Base-by-base conservation (phyloP, 1,284 basidiomycete species). In the Irpex sp. region DNA sequence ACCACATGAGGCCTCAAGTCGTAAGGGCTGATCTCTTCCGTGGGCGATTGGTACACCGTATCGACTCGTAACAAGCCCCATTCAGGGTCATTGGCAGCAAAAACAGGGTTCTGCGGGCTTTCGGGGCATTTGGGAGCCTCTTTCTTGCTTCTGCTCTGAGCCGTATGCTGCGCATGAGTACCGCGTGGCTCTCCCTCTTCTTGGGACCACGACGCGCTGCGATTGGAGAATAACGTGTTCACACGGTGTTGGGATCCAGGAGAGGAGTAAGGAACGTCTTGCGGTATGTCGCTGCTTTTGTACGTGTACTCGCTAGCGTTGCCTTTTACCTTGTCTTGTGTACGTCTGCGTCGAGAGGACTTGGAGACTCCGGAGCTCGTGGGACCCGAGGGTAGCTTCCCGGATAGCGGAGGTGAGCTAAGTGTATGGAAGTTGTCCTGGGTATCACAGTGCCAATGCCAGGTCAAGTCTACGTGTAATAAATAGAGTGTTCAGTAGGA, bases 1-100 rank as follows among this genome's bases (percentile, higher is more conserved):
- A 49, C 45, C 45, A 49, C 45, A 49, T 49, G 45, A 49, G 45
- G 45, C 45, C 27, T 27, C 27, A 27, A 27, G 27, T 27, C 27
- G 27, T 27, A 27, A 27, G 27, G 27, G 27, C 27, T 27, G 27
- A 49, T 13, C 10, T 60, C 58, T 20, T 60, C 58, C 24, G 58
- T 60, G 13, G 58, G 58, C 59, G 72, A 10, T 49, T 70, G 18
- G 9, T 49, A 44, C 27, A 42, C 60, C 45, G 11, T 18, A 18
- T 49, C 45, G 27, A 27, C 27, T 27, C 27, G 27, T 27, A 27
- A 27, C 27, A 27, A 27, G 27, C 27, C 27, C 27, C 27, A 27
- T 27, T 27, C 27, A 27, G 27, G 27, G 3, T 27, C 27, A 27
- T 27, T 27, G 27, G 27, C 27, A 27, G 27, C 27, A 27, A 27